Conservation (phyloP, 139 green algal species). For the Chlamydomonas sp. region DNA sequence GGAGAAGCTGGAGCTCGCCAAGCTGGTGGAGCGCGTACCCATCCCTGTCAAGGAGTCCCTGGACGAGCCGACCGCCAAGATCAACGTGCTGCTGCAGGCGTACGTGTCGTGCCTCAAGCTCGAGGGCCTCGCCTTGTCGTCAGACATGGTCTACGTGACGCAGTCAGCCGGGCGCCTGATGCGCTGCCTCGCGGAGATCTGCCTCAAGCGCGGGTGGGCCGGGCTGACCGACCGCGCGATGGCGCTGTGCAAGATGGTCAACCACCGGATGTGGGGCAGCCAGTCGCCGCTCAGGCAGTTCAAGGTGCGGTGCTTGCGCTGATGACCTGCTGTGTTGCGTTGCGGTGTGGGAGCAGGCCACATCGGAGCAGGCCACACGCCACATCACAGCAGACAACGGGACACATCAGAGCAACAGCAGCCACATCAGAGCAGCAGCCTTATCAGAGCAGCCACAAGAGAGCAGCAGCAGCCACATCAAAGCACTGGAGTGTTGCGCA, state of each 20-base stretch:
- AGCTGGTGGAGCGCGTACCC: conserved; percentile 94
- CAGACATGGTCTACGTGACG: conserved; percentile 97
- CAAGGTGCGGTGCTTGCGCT: too few relatives aligned
- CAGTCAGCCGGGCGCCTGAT: conserved; percentile 87
- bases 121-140: conserved; percentile 83
- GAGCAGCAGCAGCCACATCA: too few relatives aligned
- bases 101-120: conserved; percentile 93
- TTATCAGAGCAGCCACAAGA: too few relatives aligned
- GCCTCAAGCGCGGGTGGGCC: conserved; percentile 87
- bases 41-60: conserved; percentile 96
- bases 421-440: not conserved
- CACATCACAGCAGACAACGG: too few relatives aligned
- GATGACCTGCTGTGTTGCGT: conserved; percentile 45
- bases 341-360: too few relatives aligned
- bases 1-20: conserved; percentile 97
- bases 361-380: too few relatives aligned
- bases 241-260: conserved; percentile 91
- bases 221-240: conserved; percentile 78
- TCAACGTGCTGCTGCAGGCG: conserved; percentile 94
- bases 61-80: conserved; percentile 94
- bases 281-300: conserved; percentile 90
- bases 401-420: too few relatives aligned
- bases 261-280: conserved; percentile 79
- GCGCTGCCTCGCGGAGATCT: conserved; percentile 95
- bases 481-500: too few relatives aligned